phyloP scores from a whole-genome alignment of 768 basidiomycete genomes.

The Hygrophorus pudorinus region DNA sequence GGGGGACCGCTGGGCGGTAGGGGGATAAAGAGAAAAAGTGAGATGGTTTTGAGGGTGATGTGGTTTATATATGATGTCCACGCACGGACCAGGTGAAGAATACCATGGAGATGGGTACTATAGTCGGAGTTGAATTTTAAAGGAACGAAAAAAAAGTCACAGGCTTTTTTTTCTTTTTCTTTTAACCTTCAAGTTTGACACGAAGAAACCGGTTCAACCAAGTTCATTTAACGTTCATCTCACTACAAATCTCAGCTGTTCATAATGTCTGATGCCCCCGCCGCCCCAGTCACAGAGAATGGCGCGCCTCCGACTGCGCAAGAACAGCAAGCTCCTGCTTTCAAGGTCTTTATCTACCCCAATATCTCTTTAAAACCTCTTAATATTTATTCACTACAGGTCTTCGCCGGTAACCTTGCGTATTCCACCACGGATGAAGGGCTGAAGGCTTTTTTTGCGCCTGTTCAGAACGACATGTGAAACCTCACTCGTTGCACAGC shows the following conservation, averaged over 20 bases:
- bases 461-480: conserved; percentile 81
- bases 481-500: conserved; percentile 26
- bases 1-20: not conserved
- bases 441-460: conserved; percentile 90
- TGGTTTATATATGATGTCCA: not conserved
- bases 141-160: no score
- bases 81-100: no score
- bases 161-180: conserved; percentile 41
- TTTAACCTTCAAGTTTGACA: conserved; percentile 79
- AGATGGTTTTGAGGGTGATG: not conserved
- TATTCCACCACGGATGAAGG: conserved; percentile 91
- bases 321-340: conserved; percentile 68
- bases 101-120: no score
- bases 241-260: conserved; percentile 45
- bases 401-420: conserved; percentile 94
- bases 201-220: conserved; percentile 77
- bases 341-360: conserved; percentile 48
- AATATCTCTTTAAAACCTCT: not conserved
- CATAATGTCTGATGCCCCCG: conserved; percentile 87
- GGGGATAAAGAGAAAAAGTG: not conserved
- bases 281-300: conserved; percentile 73
- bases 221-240: conserved; percentile 47
- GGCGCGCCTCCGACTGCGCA: conserved; percentile 77
- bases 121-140: no score
- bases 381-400: conserved; percentile 36